These are phyloP conservation scores for Dillenia suffruticosa DNA, from an alignment of 164 flowering plant species.

Conservation along the genomic window DNA sequence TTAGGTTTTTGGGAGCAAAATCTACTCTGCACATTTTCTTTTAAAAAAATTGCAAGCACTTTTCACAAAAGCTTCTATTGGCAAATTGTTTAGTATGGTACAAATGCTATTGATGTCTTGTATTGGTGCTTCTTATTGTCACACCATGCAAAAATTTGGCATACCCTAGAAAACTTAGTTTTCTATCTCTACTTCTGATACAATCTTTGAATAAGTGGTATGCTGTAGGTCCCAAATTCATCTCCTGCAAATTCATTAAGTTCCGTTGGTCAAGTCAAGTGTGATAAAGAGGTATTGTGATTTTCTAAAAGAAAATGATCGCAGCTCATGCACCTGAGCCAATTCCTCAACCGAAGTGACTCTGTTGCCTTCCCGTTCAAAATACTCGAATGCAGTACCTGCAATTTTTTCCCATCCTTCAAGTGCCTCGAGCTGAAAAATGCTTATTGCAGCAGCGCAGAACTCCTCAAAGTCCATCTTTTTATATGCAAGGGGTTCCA, in stretches of 20 bases:
- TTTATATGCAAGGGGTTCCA: conserved; percentile 68
- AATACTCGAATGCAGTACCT: conserved; percentile 57
- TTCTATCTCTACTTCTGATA: conserved; percentile 74
- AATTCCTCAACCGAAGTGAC: conserved; percentile 69
- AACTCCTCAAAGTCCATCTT: conserved; percentile 86
- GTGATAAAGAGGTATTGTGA: too few relatives aligned
- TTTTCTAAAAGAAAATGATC: neutral
- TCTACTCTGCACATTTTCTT: neutral
- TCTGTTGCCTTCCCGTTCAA: conserved; percentile 82
- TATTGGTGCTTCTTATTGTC: conserved; percentile 56
- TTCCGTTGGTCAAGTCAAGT: neutral
- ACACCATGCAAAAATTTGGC: conserved; percentile 92
- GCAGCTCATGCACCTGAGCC: conserved; percentile 48
- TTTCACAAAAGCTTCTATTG: conserved; percentile 1
- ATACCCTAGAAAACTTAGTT: conserved; percentile 79
- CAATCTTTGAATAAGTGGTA: conserved; percentile 65
- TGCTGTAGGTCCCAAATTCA: conserved; percentile 69
- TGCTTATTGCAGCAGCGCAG: conserved; percentile 90
- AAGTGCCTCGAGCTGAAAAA: conserved; percentile 85
- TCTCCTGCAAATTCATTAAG: conserved; percentile 51
- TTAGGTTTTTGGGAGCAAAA: neutral
- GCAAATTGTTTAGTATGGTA: neutral
- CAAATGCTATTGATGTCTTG: conserved; percentile 47
- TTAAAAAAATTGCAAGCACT: conserved; percentile 3
- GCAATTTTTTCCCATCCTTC: conserved; percentile 85